A percentile compares a stretch with the other conserved stretches of the same genome.
These are phyloP conservation scores for Anthracocystis setariae DNA, from an alignment of 1,284 basidiomycete genomes.

Conservation along the genomic window DNA sequence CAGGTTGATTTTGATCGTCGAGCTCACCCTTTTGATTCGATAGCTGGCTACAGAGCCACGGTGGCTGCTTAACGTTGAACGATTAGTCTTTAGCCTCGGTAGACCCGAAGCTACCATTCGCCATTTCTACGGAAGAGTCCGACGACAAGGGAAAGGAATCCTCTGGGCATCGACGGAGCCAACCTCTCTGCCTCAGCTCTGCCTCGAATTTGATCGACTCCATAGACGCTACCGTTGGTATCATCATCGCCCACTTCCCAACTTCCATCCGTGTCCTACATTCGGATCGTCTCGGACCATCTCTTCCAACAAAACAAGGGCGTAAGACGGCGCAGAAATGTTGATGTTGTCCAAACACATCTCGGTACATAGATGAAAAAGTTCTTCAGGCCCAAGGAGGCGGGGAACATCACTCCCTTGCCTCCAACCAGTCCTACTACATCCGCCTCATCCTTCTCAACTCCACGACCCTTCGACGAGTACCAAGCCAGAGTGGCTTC, in stretches of 20 bases:
- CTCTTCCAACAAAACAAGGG: too few species aligned
- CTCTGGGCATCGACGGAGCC: neutral
- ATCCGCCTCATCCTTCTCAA: conserved; percentile 27
- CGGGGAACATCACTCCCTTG: conserved; percentile 45
- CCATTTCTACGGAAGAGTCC: neutral
- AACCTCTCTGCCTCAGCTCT: too few species aligned
- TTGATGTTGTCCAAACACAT: conserved; percentile 2
- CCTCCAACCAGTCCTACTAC: conserved; percentile 30
- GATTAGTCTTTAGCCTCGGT: too few species aligned
- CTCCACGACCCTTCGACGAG: conserved; percentile 36
- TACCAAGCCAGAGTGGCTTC: conserved; percentile 36
- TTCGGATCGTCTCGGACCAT: too few species aligned
- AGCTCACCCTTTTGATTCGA: too few species aligned
- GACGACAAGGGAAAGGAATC: neutral
- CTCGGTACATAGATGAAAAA: conserved; percentile 33
- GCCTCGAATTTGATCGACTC: neutral
- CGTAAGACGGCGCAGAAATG: conserved; percentile 6
- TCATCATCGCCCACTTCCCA: too few species aligned
- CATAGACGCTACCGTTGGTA: neutral
- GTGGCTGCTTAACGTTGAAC: too few species aligned
- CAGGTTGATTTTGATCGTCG: too few species aligned
- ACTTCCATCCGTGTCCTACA: neutral
- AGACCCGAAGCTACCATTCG: too few species aligned
- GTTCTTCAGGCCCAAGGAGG: conserved; percentile 46
- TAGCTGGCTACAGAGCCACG: too few species aligned